phyloP scores from a whole-genome alignment of 2,329 filamentous ascomycete species.

The Chaetothyriales sp. region DNA sequence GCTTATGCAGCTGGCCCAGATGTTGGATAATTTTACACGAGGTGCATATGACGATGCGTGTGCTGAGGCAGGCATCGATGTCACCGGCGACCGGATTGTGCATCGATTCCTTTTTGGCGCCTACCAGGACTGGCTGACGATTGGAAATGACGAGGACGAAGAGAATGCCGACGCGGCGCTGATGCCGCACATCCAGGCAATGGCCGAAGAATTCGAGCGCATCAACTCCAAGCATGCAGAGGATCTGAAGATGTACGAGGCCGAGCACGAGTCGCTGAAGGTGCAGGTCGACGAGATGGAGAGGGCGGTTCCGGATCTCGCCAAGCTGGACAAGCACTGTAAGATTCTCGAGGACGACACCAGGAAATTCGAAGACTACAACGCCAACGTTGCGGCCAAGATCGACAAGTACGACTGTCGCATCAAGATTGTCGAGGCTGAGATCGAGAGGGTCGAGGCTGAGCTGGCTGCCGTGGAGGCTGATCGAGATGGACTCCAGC shows the following conservation, averaged over 20 bases:
- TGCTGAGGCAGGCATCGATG: constrained; percentile 72
- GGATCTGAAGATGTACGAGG: constrained; percentile 74
- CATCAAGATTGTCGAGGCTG: constrained; percentile 69
- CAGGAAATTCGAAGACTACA: constrained; percentile 91
- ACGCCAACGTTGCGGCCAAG: constrained; percentile 66
- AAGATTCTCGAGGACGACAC: constrained; percentile 91
- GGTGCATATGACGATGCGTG: constrained; percentile 85
- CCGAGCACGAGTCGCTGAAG: constrained; percentile 64
- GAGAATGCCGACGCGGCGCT: constrained; percentile 70
- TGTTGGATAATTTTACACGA: constrained; percentile 69
- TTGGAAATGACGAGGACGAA: constrained; percentile 76
- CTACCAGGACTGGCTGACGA: constrained; percentile 85
- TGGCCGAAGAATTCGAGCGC: constrained; percentile 76
- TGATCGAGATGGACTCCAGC: constrained; percentile 66
- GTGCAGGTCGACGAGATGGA: constrained; percentile 83
- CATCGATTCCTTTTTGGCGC: constrained; percentile 83
- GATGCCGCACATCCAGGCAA: constrained; percentile 69
- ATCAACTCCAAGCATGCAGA: constrained; percentile 74
- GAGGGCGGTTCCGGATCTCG: constrained; percentile 70
- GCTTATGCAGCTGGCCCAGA: constrained; percentile 96
- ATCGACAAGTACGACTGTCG: constrained; percentile 78
- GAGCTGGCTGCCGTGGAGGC: constrained; percentile 71
- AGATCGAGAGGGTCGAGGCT: constrained; percentile 62
- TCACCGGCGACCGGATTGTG: constrained; percentile 80
- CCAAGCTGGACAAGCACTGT: constrained; percentile 74